Conservation (phyloP, 495 filamentous ascomycete genomes). For the Aspergillus leporis region DNA sequence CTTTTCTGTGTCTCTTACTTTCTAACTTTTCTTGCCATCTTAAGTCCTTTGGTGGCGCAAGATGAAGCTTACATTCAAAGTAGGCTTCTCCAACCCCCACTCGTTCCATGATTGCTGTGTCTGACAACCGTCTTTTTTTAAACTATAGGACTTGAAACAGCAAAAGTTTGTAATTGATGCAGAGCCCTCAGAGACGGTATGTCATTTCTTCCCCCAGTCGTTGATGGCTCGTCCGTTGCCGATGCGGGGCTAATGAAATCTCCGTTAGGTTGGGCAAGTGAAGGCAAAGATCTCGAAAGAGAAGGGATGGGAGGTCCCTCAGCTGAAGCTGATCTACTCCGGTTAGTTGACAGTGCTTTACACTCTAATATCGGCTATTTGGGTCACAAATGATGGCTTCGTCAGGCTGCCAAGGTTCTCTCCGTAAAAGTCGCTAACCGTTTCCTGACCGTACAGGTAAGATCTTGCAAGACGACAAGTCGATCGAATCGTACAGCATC, state of each 20-base stretch:
- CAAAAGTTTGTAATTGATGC: constrained; percentile 95
- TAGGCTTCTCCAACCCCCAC: constrained; percentile 33
- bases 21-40: constrained; percentile 20
- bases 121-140: constrained; percentile 20
- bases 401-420: constrained; percentile 1
- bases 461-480: constrained; percentile 95
- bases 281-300: constrained; percentile 87
- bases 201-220: constrained; percentile 29
- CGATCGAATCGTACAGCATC: constrained; percentile 92
- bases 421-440: constrained; percentile 11
- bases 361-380: not conserved
- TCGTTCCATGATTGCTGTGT: not conserved
- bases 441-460: constrained; percentile 63
- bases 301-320: constrained; percentile 86
- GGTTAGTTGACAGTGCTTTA: constrained; percentile 55
- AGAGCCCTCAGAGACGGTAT: constrained; percentile 88
- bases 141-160: constrained; percentile 85
- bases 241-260: constrained; percentile 36
- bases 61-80: constrained; percentile 88
- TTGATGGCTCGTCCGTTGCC: constrained; percentile 10
- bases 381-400: not conserved
- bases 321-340: constrained; percentile 95
- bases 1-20: not conserved
- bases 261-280: constrained; percentile 73
- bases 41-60: constrained; percentile 39